Conservation (phyloP, 768 basidiomycete species). For the Serendipita vermifera region DNA sequence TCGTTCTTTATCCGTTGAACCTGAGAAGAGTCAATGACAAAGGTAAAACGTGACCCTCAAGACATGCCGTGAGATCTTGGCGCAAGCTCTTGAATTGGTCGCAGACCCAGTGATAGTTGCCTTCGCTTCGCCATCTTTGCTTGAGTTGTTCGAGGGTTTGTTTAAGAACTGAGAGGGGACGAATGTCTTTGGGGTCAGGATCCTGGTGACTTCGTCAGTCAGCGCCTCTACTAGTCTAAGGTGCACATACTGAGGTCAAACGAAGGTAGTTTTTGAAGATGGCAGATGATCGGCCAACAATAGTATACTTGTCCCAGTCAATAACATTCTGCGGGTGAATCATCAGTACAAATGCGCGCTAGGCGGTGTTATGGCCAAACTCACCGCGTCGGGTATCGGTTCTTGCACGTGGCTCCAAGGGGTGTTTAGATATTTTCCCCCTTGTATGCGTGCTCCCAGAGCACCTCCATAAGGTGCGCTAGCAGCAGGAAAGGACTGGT, state of each 20-base stretch:
- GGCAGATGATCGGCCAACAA: constrained; percentile 80
- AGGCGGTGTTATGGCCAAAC: no score
- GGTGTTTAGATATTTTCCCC: neutral
- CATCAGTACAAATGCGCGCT: constrained; percentile 1
- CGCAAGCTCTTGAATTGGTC: constrained; percentile 96
- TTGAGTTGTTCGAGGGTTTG: constrained; percentile 80
- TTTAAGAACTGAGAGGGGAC: constrained; percentile 73
- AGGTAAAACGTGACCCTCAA: neutral
- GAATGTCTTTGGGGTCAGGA: constrained; percentile 87
- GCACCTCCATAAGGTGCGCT: neutral
- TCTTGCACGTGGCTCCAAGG: constrained; percentile 11
- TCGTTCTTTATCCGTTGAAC: constrained; percentile 98
- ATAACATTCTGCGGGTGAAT: constrained; percentile 61
- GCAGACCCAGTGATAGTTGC: constrained; percentile 80
- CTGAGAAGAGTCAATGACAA: constrained; percentile 29
- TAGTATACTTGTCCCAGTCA: constrained; percentile 92
- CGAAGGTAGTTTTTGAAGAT: constrained; percentile 95
- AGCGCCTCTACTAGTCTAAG: constrained; percentile 1
- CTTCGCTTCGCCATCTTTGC: constrained; percentile 69
- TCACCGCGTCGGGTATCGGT: constrained; percentile 39
- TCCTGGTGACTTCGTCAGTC: constrained; percentile 41
- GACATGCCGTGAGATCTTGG: constrained; percentile 89
- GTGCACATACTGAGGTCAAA: constrained; percentile 60
- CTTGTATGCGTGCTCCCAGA: neutral
- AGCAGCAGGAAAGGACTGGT: constrained; percentile 28